A percentile compares a stretch with the other conserved stretches of the same genome.
phyloP scores from a whole-genome alignment of 2,329 filamentous ascomycete genomes.

The Cryphonectria parasitica region DNA sequence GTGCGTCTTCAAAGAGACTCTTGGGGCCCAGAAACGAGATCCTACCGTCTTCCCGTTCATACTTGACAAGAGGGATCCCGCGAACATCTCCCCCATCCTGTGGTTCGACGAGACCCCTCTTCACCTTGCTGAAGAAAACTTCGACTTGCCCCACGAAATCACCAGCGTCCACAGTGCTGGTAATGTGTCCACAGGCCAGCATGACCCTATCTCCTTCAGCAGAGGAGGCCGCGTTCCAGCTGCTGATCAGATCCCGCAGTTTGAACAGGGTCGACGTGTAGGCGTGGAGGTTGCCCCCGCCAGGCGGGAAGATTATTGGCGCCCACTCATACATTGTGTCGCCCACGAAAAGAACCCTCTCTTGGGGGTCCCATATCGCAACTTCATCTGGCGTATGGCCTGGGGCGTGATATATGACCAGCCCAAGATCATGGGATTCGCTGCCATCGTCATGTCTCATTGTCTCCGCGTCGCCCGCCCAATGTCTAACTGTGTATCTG shows the following conservation, averaged over 20 bases:
- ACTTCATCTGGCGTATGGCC: conserved; percentile 52
- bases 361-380: conserved; percentile 48
- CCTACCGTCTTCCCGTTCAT: conserved; percentile 21
- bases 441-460: conserved; percentile 32
- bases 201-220: not conserved
- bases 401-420: conserved; percentile 49
- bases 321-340: conserved; percentile 49
- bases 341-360: conserved; percentile 49
- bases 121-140: conserved; percentile 18
- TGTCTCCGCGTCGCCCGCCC: conserved; percentile 43
- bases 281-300: conserved; percentile 27
- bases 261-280: conserved; percentile 30
- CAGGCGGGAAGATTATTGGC: conserved; percentile 32
- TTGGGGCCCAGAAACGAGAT: conserved; percentile 20
- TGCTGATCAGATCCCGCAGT: conserved; percentile 23
- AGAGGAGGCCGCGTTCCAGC: conserved; percentile 21
- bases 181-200: conserved; percentile 23
- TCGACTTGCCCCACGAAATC: conserved; percentile 18
- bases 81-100: conserved; percentile 14
- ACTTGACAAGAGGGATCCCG: conserved; percentile 21
- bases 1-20: conserved; percentile 18
- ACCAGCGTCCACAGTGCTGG: conserved; percentile 7
- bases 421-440: conserved; percentile 35
- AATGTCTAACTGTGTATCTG: conserved; percentile 45
- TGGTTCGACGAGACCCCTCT: conserved; percentile 7